Conservation (phyloP, 2,329 filamentous ascomycete genomes). For the Hymenoscyphus repandus region DNA sequence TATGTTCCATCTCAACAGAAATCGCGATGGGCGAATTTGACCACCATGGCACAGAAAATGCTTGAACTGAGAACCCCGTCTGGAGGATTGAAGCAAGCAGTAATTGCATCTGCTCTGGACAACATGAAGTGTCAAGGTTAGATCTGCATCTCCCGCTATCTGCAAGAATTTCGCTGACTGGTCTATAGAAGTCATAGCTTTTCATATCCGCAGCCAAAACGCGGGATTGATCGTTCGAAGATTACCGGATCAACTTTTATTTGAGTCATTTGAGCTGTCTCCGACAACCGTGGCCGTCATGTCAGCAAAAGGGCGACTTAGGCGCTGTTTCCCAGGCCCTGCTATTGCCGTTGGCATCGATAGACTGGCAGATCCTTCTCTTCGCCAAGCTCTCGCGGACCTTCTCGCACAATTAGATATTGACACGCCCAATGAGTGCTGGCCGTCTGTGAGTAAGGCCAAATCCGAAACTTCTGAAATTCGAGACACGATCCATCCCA, state of each 20-base stretch:
- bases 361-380: conserved; percentile 19
- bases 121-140: background rate
- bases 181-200: conserved; percentile 2
- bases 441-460: background rate
- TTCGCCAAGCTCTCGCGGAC: conserved; percentile 6
- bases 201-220: conserved; percentile 43
- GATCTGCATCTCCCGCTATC: background rate
- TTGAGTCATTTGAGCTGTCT: conserved; percentile 44
- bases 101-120: background rate
- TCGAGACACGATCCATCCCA: conserved; percentile 45
- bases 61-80: background rate
- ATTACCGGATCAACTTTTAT: conserved; percentile 1
- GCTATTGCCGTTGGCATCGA: conserved; percentile 30
- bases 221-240: conserved; percentile 39
- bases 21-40: background rate
- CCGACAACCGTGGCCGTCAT: conserved; percentile 36
- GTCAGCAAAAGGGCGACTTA: conserved; percentile 34
- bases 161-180: background rate
- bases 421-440: background rate
- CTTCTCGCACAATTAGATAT: conserved; percentile 8
- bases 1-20: background rate
- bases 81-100: background rate
- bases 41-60: background rate
- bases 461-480: conserved; percentile 31
- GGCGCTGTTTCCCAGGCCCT: conserved; percentile 40